A percentile compares a stretch with the other conserved stretches of the same genome.
phyloP scores from a whole-genome alignment of 2,329 filamentous ascomycete species.

The Fusarium sp. region DNA sequence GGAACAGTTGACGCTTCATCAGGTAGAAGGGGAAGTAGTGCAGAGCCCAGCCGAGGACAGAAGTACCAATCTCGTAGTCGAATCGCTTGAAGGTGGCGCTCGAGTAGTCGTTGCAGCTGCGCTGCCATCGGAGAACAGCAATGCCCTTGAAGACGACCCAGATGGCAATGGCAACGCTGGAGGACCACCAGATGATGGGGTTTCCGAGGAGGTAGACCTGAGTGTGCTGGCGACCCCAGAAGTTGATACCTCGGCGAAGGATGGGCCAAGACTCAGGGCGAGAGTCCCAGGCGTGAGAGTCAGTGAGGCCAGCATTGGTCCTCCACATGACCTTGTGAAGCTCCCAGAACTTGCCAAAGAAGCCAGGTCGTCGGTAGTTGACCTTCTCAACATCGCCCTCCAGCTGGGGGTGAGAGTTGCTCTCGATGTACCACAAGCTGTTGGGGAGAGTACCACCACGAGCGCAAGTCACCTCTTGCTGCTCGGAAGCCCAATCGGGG shows the following conservation, averaged over 20 bases:
- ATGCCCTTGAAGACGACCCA: constrained; percentile 90
- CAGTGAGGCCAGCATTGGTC: constrained; percentile 94
- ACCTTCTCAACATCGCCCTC: constrained; percentile 86
- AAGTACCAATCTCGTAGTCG: constrained; percentile 94
- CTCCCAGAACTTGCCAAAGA: constrained; percentile 98
- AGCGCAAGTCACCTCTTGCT: constrained; percentile 99
- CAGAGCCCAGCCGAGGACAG: constrained; percentile 92
- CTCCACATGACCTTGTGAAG: constrained; percentile 99
- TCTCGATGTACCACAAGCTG: constrained; percentile 96
- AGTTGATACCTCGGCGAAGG: constrained; percentile 95
- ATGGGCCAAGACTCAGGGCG: constrained; percentile 94
- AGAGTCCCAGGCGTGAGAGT: constrained; percentile 98
- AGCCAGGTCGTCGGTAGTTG: constrained; percentile 94
- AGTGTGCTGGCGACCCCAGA: constrained; percentile 94
- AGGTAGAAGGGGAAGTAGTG: constrained; percentile 99
- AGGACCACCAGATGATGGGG: constrained; percentile 93
- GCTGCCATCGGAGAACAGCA: constrained; percentile 92
- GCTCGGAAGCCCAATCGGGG: constrained; percentile 96
- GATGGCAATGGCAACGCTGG: constrained; percentile 79
- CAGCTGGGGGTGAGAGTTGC: constrained; percentile 85
- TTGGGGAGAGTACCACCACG: constrained; percentile 92
- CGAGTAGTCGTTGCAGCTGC: constrained; percentile 88
- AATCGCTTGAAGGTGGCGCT: constrained; percentile 92
- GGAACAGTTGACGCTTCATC: constrained; percentile 97
- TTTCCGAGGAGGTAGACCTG: constrained; percentile 98